Evolutionary conservation across 495 filamentous ascomycete species (phyloP), one percentile per base, ranked within the genome.

Genomic region (Penicillium pulvis): DNA sequence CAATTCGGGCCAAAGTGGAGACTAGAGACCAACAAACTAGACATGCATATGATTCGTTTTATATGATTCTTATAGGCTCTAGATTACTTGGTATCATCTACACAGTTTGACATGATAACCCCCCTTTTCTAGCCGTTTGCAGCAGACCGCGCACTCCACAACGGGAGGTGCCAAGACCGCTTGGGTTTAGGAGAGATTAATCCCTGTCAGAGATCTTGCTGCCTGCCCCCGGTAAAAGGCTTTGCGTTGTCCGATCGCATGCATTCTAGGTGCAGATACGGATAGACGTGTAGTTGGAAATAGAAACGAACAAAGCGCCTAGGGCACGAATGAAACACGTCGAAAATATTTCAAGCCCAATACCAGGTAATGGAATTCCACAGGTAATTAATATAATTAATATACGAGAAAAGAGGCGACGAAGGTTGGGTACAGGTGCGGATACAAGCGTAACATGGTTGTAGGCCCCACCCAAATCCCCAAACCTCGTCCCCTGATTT

Each of bases 131-230:
- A 46, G 10, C 56, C 61, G 64, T 61, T 64, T 64, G 55, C 57
- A 39, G 63, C 56, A 30, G 39, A 48, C 55, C 51, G 16, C 33
- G 35, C 30, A 52, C 49, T 41, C 49, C 49, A 52, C 49, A 36
- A 52, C 64, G 64, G 61, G 52, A 60, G 24, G 51, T 57, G 64
- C 64, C 61, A 67, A 67, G 64, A 24, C 53, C 8, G 6, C 4
- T 26, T 30, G 14, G 46, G 46, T 30, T 46, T 41, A 36, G 45
- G 49, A 52, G 17, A 41, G 42, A 30, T 26, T 35, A 31, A 44
- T 47, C 20, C 17, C 41, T 54, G 16, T 26, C 12, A 42, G 23
- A 39, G 36, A 53, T 53, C 35, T 42, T 53, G 51, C 14, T 41
- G 14, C 39, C 39, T 41, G 16, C 7, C 16, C 16, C 39, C 36